Evolutionary conservation across 2,329 filamentous ascomycete species (phyloP).

Genomic region (Alternaria consortialis): DNA sequence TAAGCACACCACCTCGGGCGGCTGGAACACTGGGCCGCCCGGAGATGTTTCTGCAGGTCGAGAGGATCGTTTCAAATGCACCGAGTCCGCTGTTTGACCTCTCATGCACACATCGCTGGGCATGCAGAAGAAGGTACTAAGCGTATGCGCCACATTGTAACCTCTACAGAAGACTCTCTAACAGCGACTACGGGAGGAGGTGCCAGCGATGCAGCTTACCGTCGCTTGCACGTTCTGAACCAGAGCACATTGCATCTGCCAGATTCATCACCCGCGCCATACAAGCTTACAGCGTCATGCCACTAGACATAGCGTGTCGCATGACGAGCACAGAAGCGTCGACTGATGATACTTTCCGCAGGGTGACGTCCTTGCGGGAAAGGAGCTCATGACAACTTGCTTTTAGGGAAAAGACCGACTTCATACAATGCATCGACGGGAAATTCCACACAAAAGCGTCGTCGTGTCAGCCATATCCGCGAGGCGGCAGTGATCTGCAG

Average conservation of each 20-base stretch:
- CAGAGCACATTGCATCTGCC: conserved; percentile 35
- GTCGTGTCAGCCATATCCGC: conserved; percentile 45
- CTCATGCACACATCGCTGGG: conserved; percentile 21
- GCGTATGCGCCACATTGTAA: conserved; percentile 7
- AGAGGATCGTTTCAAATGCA: conserved; percentile 34
- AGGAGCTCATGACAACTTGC: conserved; percentile 23
- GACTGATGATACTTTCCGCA: conserved; percentile 28
- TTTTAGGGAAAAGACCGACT: conserved; percentile 14
- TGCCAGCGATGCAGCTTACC: conserved; percentile 32
- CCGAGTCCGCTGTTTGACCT: conserved; percentile 41
- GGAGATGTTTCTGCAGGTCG: conserved; percentile 25
- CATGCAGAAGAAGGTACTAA: conserved; percentile 6
- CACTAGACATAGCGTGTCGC: conserved; percentile 24
- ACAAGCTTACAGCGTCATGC: conserved; percentile 27
- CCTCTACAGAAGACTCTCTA: conserved; percentile 11
- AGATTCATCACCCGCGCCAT: conserved; percentile 34
- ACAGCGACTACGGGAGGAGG: conserved; percentile 15
- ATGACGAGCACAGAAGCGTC: conserved; percentile 25
- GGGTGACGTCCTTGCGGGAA: conserved; percentile 18
- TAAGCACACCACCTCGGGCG: conserved; percentile 32
- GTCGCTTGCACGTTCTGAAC: conserved; percentile 19
- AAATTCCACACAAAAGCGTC: conserved; percentile 25
- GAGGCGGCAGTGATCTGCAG: conserved; percentile 42
- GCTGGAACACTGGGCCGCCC: conserved; percentile 27
- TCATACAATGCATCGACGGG: conserved; percentile 15